phyloP scores from a whole-genome alignment of 164 flowering plant genomes.

The Aristolochia fimbriata region DNA sequence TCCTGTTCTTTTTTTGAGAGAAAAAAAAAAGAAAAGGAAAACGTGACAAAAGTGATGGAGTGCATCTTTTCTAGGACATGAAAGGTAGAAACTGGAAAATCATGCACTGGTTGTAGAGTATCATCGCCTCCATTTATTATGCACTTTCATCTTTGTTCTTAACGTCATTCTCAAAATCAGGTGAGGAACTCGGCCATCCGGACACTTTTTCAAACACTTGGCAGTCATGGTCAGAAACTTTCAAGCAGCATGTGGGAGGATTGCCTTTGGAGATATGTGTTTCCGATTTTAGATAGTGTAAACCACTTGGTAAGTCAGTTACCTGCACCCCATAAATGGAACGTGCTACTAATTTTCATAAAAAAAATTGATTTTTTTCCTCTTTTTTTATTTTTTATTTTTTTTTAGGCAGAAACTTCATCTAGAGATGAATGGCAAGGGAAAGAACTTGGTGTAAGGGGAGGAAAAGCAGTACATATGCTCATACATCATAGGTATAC shows the following conservation, averaged over 20 bases:
- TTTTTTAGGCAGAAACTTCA: constrained; percentile 73
- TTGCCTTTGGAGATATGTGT: constrained; percentile 92
- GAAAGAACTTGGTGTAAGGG: constrained; percentile 92
- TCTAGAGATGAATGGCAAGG: constrained; percentile 99
- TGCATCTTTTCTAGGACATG: too few species aligned
- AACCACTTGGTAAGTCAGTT: constrained; percentile 65
- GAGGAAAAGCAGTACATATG: constrained; percentile 99
- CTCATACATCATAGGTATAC: constrained; percentile 95
- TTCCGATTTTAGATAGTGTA: constrained; percentile 72
- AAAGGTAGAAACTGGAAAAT: too few species aligned
- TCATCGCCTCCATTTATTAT: background rate
- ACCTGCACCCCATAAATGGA: background rate
- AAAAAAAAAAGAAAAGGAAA: too few species aligned
- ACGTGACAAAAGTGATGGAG: too few species aligned
- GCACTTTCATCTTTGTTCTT: constrained; percentile 4
- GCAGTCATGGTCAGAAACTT: constrained; percentile 95
- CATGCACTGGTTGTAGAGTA: too few species aligned
- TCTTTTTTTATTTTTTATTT: constrained; percentile 5
- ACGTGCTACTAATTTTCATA: background rate
- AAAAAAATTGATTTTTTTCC: background rate
- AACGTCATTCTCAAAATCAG: constrained; percentile 22
- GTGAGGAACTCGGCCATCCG: constrained; percentile 92
- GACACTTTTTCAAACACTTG: constrained; percentile 90
- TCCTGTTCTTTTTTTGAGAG: too few species aligned
- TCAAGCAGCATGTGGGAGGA: constrained; percentile 92